Conservation (phyloP, 2,329 filamentous ascomycete species). For the Truncatella angustata region DNA sequence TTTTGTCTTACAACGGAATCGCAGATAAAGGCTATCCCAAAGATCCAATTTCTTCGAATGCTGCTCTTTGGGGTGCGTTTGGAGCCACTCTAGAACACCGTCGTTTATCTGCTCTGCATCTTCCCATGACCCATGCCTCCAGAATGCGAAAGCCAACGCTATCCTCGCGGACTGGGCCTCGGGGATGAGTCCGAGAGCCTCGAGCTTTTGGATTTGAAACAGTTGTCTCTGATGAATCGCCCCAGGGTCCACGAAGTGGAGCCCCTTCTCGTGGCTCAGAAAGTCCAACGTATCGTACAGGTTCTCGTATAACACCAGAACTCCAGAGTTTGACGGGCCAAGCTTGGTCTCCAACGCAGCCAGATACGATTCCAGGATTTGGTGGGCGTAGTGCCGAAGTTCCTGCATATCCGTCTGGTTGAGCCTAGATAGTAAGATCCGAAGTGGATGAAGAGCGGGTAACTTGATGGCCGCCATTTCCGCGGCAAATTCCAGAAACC, state of each 20-base stretch:
- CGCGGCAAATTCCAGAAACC: slow-evolving; percentile 6
- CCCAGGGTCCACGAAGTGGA: background rate
- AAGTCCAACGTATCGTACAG: slow-evolving; percentile 5
- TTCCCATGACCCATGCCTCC: background rate
- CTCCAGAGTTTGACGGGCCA: background rate
- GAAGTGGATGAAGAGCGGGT: background rate
- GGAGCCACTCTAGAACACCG: background rate
- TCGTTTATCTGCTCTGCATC: slow-evolving; percentile 4
- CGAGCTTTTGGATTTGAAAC: background rate
- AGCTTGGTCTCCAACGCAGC: background rate
- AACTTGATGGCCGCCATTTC: slow-evolving; percentile 8
- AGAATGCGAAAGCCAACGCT: background rate
- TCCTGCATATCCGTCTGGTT: background rate
- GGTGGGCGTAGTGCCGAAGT: background rate
- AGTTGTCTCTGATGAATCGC: background rate
- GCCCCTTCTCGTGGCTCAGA: background rate
- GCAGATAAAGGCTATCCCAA: slow-evolving; percentile 1
- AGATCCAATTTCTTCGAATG: background rate
- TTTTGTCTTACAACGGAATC: slow-evolving; percentile 1
- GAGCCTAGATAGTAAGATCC: background rate
- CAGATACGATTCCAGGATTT: slow-evolving; percentile 4
- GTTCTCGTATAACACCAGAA: slow-evolving; percentile 1
- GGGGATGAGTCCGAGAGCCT: background rate
- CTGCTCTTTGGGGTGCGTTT: background rate
- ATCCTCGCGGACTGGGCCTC: slow-evolving; percentile 3